phyloP scores from a whole-genome alignment of 345 rosid genomes.

The Erodium maritimum region DNA sequence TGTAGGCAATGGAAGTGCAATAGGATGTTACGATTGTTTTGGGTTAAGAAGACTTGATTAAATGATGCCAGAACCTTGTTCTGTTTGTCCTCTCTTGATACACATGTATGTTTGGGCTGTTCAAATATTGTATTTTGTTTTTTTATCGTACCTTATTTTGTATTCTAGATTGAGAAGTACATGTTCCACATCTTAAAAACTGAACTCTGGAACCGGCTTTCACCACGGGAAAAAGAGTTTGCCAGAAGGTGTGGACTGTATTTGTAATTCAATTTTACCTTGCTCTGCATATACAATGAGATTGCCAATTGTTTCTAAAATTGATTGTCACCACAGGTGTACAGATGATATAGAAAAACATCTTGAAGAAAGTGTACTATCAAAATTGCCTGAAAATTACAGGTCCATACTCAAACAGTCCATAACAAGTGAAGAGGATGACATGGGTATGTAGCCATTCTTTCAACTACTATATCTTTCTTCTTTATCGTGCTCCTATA shows the following conservation, averaged over 20 bases:
- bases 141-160: background rate
- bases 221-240: constrained; percentile 47
- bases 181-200: constrained; percentile 50
- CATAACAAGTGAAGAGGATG: constrained; percentile 62
- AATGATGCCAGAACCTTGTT: background rate
- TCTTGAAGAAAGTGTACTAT: constrained; percentile 55
- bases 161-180: constrained; percentile 63
- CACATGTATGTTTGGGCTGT: background rate
- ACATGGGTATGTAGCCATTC: constrained; percentile 43
- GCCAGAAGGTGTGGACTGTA: constrained; percentile 42
- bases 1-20: background rate
- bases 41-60: background rate
- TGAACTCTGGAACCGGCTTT: constrained; percentile 38
- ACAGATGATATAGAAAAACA: constrained; percentile 45
- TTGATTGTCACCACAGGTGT: constrained; percentile 29
- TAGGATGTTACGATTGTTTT: background rate
- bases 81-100: background rate
- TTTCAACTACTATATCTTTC: background rate
- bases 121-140: background rate
- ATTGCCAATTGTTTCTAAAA: background rate
- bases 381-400: constrained; percentile 69
- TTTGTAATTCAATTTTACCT: background rate
- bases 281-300: background rate
- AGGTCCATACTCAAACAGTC: constrained; percentile 68
- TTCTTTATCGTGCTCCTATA: background rate